These are phyloP conservation scores for Colletotrichum lini DNA, from an alignment of 2,329 filamentous ascomycete genomes.

Conservation along the genomic window DNA sequence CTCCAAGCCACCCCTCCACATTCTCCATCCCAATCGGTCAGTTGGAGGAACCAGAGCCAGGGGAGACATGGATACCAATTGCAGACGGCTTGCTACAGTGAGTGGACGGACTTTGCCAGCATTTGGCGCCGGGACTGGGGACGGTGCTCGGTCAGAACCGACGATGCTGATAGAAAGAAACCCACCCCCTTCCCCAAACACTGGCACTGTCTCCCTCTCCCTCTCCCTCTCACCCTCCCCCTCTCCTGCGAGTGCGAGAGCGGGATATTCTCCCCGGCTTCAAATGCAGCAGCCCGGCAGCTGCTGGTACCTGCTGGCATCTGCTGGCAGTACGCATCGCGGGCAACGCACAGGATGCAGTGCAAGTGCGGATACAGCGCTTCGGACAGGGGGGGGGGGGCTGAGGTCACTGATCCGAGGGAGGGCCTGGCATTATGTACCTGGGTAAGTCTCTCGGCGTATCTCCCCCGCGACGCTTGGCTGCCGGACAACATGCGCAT, in stretches of 20 bases:
- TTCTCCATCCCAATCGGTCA: conserved; percentile 30
- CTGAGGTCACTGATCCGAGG: conserved; percentile 3
- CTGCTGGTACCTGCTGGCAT: conserved; percentile 12
- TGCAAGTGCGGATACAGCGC: conserved; percentile 26
- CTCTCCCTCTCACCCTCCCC: too few relatives aligned
- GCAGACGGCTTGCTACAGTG: conserved; percentile 3
- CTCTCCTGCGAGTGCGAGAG: conserved; percentile 5
- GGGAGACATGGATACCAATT: conserved; percentile 23
- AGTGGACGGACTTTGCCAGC: conserved; percentile 12
- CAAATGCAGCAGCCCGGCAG: not conserved
- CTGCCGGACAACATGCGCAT: conserved; percentile 11
- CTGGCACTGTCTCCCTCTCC: conserved; percentile 13
- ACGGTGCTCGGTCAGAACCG: not conserved
- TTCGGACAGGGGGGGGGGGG: conserved; percentile 34
- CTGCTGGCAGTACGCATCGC: conserved; percentile 7
- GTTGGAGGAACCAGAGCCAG: conserved; percentile 32
- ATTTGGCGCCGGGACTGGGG: conserved; percentile 4
- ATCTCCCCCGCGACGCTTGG: conserved; percentile 2
- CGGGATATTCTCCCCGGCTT: conserved; percentile 22
- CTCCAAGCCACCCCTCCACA: conserved; percentile 38
- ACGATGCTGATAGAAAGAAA: conserved; percentile 2
- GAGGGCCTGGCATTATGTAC: conserved; percentile 6
- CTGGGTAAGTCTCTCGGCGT: conserved; percentile 17
- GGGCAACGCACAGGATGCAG: conserved; percentile 30
- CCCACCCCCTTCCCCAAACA: not conserved